Conservation (phyloP, 225 moss, liverwort and hornwort genomes). For the Asterella californica region DNA sequence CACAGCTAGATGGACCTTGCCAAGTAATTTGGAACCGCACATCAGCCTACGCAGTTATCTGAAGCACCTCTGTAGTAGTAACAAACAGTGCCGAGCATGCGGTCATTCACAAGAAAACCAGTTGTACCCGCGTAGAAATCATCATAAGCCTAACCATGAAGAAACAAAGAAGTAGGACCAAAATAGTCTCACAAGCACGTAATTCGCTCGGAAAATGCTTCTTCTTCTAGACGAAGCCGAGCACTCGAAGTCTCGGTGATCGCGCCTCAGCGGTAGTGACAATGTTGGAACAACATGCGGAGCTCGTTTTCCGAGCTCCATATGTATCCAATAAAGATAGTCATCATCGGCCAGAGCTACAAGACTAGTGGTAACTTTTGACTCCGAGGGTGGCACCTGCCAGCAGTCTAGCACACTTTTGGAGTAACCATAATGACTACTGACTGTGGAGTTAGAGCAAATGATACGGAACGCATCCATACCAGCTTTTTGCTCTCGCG, state of each 20-base stretch:
- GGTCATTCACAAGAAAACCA: neutral
- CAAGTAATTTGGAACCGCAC: neutral
- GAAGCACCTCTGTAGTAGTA: constrained; percentile 18
- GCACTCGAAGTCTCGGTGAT: neutral
- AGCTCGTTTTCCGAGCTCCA: neutral
- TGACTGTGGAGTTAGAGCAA: no score
- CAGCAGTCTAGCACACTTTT: neutral
- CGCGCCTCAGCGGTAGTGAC: neutral
- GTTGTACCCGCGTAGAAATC: neutral
- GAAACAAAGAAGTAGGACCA: neutral
- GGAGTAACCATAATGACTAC: no score
- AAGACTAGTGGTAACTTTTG: neutral
- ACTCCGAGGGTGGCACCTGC: neutral
- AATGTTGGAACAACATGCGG: neutral
- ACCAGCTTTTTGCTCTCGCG: no score
- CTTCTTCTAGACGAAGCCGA: neutral
- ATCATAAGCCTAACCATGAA: constrained; percentile 1
- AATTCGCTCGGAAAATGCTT: neutral
- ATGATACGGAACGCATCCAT: no score
- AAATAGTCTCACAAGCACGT: neutral
- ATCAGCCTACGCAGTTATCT: neutral
- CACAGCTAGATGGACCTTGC: no score
- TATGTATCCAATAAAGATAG: neutral
- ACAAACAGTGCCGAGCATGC: neutral
- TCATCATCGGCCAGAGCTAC: neutral